Evolutionary conservation across 768 basidiomycete genomes (phyloP).

Genomic region (Suillus discolor): DNA sequence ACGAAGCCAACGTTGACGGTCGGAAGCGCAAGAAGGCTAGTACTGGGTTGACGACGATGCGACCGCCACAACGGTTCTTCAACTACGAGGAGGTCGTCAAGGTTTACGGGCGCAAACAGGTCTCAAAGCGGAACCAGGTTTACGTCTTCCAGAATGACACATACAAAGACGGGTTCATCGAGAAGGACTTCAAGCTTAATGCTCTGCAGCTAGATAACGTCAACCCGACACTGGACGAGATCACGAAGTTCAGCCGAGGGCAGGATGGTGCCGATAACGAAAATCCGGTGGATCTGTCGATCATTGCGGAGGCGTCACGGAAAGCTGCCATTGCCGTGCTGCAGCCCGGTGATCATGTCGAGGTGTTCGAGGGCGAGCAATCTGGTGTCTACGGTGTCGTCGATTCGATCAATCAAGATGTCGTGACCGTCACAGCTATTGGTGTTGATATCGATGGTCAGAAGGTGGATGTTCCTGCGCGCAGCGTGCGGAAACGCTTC

Average conservation of each 20-base stretch:
- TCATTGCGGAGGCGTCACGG: conserved; percentile 90
- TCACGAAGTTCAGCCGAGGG: conserved; percentile 83
- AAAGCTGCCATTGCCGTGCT: conserved; percentile 91
- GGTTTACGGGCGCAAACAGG: conserved; percentile 78
- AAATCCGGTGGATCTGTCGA: conserved; percentile 78
- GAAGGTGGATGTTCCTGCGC: conserved; percentile 82
- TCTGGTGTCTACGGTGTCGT: conserved; percentile 91
- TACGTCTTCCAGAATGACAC: conserved; percentile 93
- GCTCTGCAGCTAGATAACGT: conserved; percentile 84
- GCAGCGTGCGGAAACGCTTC: conserved; percentile 92
- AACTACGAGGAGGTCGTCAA: conserved; percentile 90
- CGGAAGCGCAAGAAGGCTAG: conserved; percentile 79
- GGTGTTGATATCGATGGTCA: conserved; percentile 86
- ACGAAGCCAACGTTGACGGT: conserved; percentile 65
- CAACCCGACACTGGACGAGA: conserved; percentile 95
- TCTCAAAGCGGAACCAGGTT: conserved; percentile 71
- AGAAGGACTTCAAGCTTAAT: conserved; percentile 90
- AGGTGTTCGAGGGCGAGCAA: conserved; percentile 97
- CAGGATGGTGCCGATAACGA: conserved; percentile 72
- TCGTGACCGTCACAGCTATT: conserved; percentile 80
- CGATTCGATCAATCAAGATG: conserved; percentile 84
- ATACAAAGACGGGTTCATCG: conserved; percentile 92
- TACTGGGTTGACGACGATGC: conserved; percentile 53
- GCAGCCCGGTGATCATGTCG: conserved; percentile 97
- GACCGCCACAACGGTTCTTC: conserved; percentile 92